Conservation (phyloP, 2,329 filamentous ascomycete species). For the Alternaria postmessia region DNA sequence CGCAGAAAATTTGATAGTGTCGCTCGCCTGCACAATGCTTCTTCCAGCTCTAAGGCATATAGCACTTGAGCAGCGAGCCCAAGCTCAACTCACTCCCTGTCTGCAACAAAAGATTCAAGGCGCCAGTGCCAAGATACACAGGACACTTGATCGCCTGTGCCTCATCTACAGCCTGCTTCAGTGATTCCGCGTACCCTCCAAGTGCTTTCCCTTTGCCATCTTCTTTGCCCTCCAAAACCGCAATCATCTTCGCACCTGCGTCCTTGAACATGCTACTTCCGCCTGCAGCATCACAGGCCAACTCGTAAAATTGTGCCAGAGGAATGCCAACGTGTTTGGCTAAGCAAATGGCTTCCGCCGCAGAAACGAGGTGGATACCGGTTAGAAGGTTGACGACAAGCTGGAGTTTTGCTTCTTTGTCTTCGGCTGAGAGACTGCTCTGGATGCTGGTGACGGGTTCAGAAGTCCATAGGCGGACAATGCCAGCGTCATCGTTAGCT, state of each 20-base stretch:
- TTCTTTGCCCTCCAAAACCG: constrained; percentile 41
- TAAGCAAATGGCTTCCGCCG: constrained; percentile 49
- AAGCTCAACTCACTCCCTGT: constrained; percentile 35
- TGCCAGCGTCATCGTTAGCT: constrained; percentile 62
- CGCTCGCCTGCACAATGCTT: neutral
- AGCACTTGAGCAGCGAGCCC: constrained; percentile 33
- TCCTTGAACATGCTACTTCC: constrained; percentile 48
- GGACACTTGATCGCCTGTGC: constrained; percentile 49
- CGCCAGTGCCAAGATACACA: constrained; percentile 43
- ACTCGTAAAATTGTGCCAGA: constrained; percentile 46
- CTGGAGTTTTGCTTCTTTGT: constrained; percentile 44
- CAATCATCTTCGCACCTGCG: constrained; percentile 43
- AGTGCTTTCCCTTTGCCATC: constrained; percentile 28
- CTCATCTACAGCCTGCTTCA: constrained; percentile 43
- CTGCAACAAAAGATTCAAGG: constrained; percentile 42
- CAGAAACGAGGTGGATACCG: constrained; percentile 48
- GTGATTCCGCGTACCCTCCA: constrained; percentile 27
- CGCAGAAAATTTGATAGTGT: neutral
- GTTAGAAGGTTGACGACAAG: constrained; percentile 47
- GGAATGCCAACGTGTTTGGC: constrained; percentile 50
- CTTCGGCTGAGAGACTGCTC: constrained; percentile 29
- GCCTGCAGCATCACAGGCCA: constrained; percentile 49
- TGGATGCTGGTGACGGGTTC: constrained; percentile 50
- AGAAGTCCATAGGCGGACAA: constrained; percentile 62
- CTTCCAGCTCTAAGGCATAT: constrained; percentile 14